These are phyloP conservation scores for Celoporthe dispersa DNA, from an alignment of 2,329 filamentous ascomycete species.

Conservation along the genomic window DNA sequence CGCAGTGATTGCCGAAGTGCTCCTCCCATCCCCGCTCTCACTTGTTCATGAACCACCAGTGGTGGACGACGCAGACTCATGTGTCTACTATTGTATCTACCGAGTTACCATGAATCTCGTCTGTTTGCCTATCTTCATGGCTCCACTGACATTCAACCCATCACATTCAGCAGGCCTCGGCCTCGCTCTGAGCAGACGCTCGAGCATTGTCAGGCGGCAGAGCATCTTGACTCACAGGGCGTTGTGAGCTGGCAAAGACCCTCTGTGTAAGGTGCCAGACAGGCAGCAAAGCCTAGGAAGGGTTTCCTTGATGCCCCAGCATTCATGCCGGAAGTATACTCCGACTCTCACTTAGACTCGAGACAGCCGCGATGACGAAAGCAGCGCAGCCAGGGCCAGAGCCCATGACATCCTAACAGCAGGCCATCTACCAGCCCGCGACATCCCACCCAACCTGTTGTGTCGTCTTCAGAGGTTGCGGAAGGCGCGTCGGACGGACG, in stretches of 20 bases:
- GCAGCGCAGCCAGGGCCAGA: neutral
- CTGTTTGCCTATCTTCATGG: neutral
- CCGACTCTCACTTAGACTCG: neutral
- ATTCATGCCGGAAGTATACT: neutral
- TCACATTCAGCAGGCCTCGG: too few species aligned
- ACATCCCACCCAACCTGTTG: too few species aligned
- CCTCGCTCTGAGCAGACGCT: neutral
- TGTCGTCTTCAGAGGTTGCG: neutral
- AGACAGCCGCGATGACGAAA: too few species aligned
- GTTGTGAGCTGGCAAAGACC: neutral
- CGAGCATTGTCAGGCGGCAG: neutral
- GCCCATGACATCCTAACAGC: too few species aligned
- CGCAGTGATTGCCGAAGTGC: neutral
- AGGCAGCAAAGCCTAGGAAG: neutral
- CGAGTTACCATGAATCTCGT: neutral
- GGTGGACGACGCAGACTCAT: too few species aligned
- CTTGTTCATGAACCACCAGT: neutral
- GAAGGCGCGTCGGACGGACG: neutral
- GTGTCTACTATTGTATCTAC: neutral
- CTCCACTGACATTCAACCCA: too few species aligned
- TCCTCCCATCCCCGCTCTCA: neutral
- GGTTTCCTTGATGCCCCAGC: neutral
- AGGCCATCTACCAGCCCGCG: too few species aligned
- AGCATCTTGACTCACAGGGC: neutral
- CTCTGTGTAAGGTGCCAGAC: neutral